Conservation (phyloP, 768 basidiomycete genomes). For the Mycena rebaudengoi region DNA sequence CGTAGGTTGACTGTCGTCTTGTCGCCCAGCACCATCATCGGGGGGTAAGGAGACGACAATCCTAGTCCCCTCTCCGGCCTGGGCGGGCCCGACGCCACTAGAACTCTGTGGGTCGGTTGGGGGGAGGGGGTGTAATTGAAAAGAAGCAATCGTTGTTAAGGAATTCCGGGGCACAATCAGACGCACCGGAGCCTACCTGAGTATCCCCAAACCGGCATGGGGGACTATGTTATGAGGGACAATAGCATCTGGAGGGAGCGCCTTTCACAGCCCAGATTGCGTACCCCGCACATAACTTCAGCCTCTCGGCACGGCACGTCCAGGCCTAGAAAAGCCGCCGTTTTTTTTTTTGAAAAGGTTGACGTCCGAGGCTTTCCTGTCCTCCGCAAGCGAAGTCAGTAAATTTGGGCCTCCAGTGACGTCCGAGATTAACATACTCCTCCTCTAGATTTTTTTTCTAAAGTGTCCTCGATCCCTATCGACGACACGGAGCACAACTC, state of each 20-base stretch:
- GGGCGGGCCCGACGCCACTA: background rate
- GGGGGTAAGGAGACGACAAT: background rate
- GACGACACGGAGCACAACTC: background rate
- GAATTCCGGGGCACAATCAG: background rate
- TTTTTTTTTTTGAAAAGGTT: background rate
- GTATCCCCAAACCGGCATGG: background rate
- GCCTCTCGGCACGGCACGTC: conserved; percentile 18
- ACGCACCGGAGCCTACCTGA: background rate
- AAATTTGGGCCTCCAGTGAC: conserved; percentile 3
- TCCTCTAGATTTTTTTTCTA: background rate
- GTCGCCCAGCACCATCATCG: background rate
- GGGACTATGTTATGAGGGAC: background rate
- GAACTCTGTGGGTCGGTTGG: background rate
- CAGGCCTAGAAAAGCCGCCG: conserved; percentile 7
- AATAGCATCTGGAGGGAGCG: background rate
- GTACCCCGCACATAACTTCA: background rate
- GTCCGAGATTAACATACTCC: background rate
- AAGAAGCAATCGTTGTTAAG: background rate
- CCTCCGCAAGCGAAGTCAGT: conserved; percentile 12
- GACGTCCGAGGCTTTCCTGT: conserved; percentile 2
- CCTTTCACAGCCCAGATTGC: background rate
- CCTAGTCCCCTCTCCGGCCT: conserved; percentile 3
- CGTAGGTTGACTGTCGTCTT: background rate
- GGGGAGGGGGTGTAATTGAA: background rate
- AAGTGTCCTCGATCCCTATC: conserved; percentile 1